Base-by-base conservation (phyloP, 768 basidiomycete genomes). In the Collybiopsis luxurians region DNA sequence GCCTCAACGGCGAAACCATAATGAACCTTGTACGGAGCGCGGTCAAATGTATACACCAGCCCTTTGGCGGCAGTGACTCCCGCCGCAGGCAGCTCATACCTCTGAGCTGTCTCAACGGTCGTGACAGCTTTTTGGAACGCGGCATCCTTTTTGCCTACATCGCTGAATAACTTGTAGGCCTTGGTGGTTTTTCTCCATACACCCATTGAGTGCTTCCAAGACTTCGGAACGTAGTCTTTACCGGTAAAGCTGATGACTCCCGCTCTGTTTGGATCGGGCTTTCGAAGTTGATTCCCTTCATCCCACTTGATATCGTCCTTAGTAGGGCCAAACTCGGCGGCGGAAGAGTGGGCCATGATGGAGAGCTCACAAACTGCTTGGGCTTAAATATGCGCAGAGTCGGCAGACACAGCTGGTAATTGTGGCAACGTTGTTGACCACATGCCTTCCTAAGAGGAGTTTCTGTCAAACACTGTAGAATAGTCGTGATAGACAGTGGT, bases 41-140 rank as follows among this genome's bases (percentile, higher is more conserved):
- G 27, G n/a, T 50, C 48, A n/a, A 28, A 50, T n/a, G 48, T 50
- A 27, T 50, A 50, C 13, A 50, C 48, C 48, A 50, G 48, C 13
- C 48, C 48, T 31, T 50, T 23, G 23, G 15, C 15, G 21, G 48
- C 17, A 50, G 26, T 50, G 34, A 27, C 48, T 1, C 28, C 28
- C 10, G 48, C 48, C 15, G 27, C 9, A 38, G 48, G 48, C 48
- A 50, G 34, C 2, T n/a, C 34, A 30, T 50, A 13, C 10, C 4
- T 28, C 12, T n/a, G 27, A 19, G 48, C 48, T 4, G 48, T 50
- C 5, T 50, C 27, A 38, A 50, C 30, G 48, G 27, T 27, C 3
- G n/a, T n/a, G n/a, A n/a, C n/a, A n/a, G n/a, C n/a, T n/a, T n/a
- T n/a, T n/a, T n/a, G n/a, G n/a, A n/a, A n/a, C n/a, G n/a, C n/a